Conservation (phyloP, 352 stramenopile species). For the Blastocystis sp. region DNA sequence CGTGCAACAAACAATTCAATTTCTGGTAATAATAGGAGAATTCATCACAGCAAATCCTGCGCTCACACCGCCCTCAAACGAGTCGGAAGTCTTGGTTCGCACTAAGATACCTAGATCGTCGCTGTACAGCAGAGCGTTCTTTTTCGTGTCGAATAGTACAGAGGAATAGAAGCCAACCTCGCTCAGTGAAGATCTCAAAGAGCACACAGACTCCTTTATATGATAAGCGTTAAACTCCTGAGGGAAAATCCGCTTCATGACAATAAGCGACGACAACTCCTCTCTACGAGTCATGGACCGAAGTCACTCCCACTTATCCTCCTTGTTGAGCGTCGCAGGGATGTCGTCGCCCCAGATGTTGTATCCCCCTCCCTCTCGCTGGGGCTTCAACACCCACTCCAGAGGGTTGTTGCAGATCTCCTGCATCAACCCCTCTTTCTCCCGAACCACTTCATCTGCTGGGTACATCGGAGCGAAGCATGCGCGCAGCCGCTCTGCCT, state of each 20-base stretch:
- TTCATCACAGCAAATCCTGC: slow-evolving; percentile 86
- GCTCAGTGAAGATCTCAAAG: not conserved
- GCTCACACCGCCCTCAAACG: slow-evolving; percentile 90
- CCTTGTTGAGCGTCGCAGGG: slow-evolving; percentile 72
- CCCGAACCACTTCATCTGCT: slow-evolving; percentile 67
- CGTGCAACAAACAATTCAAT: slow-evolving; percentile 20
- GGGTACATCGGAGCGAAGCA: slow-evolving; percentile 87
- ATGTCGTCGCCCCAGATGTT: slow-evolving; percentile 91
- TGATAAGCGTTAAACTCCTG: slow-evolving; percentile 69
- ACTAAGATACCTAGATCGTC: slow-evolving; percentile 87
- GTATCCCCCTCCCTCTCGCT: slow-evolving; percentile 93
- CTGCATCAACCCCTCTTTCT: slow-evolving; percentile 69
- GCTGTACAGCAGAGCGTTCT: slow-evolving; percentile 79
- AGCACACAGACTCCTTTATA: slow-evolving; percentile 64
- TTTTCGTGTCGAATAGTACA: slow-evolving; percentile 69
- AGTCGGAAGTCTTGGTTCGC: slow-evolving; percentile 84
- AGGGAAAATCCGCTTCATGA: slow-evolving; percentile 93
- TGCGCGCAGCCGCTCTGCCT: slow-evolving; percentile 71
- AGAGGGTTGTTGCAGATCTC: slow-evolving; percentile 68
- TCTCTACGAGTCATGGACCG: slow-evolving; percentile 15
- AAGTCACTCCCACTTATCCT: slow-evolving; percentile 67
- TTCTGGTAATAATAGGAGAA: slow-evolving; percentile 74
- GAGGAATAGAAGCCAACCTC: slow-evolving; percentile 63
- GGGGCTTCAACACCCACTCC: slow-evolving; percentile 90
- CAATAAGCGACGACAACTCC: slow-evolving; percentile 81